Percentiles rank a stretch among this genome's conserved stretches.
phyloP scores from a whole-genome alignment of 345 rosid species.

The Eucalyptus sp. region DNA sequence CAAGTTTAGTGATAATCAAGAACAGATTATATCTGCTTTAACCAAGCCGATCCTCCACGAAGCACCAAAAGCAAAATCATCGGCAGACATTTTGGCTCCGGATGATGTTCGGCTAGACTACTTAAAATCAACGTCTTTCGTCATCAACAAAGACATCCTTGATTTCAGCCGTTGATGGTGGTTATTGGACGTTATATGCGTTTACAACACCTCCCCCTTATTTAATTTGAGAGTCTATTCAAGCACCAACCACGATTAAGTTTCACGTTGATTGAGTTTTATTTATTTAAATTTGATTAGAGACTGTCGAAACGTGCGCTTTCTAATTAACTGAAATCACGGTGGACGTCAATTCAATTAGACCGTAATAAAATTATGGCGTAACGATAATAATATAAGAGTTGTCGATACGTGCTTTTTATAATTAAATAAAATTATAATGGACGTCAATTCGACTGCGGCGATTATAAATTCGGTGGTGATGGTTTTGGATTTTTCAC shows the following conservation, averaged over 20 bases:
- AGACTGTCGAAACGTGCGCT: neutral
- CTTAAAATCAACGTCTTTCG: neutral
- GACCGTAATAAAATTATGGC: neutral
- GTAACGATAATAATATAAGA: neutral
- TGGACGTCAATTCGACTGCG: neutral
- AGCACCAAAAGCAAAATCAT: neutral
- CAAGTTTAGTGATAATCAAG: neutral
- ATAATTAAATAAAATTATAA: neutral
- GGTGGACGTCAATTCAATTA: neutral
- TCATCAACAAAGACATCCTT: neutral
- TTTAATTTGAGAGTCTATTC: neutral
- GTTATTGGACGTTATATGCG: neutral
- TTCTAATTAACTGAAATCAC: neutral
- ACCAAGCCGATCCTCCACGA: neutral
- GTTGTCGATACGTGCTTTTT: neutral
- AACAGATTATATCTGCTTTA: neutral
- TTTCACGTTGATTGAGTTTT: neutral
- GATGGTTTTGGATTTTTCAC: neutral
- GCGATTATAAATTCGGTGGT: neutral
- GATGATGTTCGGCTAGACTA: neutral
- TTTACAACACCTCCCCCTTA: neutral
- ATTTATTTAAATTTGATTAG: neutral
- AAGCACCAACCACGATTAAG: neutral
- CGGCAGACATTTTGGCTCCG: neutral
- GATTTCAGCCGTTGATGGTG: slow-evolving; percentile 1